These are phyloP conservation scores for Pleoardoris graminearum DNA, from an alignment of 2,329 filamentous ascomycete genomes.

Conservation along the genomic window DNA sequence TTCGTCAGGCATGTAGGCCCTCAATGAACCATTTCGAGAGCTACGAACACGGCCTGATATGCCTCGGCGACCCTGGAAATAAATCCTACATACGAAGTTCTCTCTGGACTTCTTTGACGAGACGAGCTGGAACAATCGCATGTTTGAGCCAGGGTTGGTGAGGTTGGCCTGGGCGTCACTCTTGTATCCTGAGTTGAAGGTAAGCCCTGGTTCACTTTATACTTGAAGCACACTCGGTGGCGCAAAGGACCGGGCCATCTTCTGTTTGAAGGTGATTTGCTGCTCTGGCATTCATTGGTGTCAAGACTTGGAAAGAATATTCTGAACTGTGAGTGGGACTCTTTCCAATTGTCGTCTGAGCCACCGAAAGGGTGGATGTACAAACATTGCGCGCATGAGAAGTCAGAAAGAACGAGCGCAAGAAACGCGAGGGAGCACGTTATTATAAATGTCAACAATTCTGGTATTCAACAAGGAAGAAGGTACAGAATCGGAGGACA, in stretches of 20 bases:
- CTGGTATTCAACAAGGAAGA: not conserved
- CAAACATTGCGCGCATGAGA: not conserved
- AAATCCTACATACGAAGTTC: slow-evolving; percentile 7
- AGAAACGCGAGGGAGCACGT: not conserved
- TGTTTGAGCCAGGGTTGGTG: slow-evolving; percentile 1
- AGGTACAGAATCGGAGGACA: not conserved
- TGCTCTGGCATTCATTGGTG: not conserved
- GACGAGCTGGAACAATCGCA: slow-evolving; percentile 5
- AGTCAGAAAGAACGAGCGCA: not conserved
- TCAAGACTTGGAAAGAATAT: not conserved
- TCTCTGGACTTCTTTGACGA: slow-evolving; percentile 6
- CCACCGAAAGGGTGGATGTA: not conserved
- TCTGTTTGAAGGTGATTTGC: not conserved
- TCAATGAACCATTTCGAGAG: not conserved
- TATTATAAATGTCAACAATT: not conserved
- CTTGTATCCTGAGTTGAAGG: not conserved
- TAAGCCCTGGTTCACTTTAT: slow-evolving; percentile 1
- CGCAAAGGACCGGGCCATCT: not conserved
- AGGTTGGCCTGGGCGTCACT: not conserved
- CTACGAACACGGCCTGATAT: slow-evolving; percentile 2
- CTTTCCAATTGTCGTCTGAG: slow-evolving; percentile 3
- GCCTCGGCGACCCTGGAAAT: slow-evolving; percentile 1
- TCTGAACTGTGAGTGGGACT: not conserved
- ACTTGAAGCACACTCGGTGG: not conserved
- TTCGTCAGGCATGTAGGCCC: not conserved